phyloP scores from a whole-genome alignment of 2,329 filamentous ascomycete species.

The Verticillium dahliae region DNA sequence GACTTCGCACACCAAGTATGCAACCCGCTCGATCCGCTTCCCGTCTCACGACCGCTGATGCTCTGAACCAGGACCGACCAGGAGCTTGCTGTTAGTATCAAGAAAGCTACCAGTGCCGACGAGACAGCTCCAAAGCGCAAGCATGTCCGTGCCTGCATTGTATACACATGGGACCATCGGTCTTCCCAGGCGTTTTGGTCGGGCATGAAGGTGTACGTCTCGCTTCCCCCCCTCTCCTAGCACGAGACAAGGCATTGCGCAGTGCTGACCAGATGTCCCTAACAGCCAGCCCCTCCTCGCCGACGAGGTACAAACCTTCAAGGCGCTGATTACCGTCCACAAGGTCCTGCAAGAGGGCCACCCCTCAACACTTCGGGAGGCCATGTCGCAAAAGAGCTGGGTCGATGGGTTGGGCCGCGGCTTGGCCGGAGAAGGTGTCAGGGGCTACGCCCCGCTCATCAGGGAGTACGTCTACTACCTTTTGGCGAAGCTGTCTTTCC shows the following conservation, averaged over 20 bases:
- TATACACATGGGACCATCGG: slow-evolving; percentile 99
- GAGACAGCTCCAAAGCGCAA: slow-evolving; percentile 70
- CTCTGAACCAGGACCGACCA: slow-evolving; percentile 51
- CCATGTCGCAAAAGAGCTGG: slow-evolving; percentile 82
- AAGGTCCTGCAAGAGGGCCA: slow-evolving; percentile 97
- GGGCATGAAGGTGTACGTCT: slow-evolving; percentile 89
- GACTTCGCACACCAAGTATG: slow-evolving; percentile 12
- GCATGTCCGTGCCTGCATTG: slow-evolving; percentile 96
- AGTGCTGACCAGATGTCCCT: slow-evolving; percentile 1
- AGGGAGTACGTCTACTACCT: slow-evolving; percentile 96
- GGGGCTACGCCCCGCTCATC: slow-evolving; percentile 88
- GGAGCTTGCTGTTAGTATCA: slow-evolving; percentile 64
- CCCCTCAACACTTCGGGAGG: slow-evolving; percentile 78
- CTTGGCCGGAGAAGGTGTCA: slow-evolving; percentile 73
- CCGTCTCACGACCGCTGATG: slow-evolving; percentile 5
- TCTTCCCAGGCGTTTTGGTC: slow-evolving; percentile 93
- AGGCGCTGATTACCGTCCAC: slow-evolving; percentile 93
- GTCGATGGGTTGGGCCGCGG: slow-evolving; percentile 87
- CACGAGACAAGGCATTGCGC: not conserved
- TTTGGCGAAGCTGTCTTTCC: slow-evolving; percentile 91
- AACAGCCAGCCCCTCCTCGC: slow-evolving; percentile 89
- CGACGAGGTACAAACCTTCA: slow-evolving; percentile 98
- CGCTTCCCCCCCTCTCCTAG: not conserved
- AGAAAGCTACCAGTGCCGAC: slow-evolving; percentile 62
- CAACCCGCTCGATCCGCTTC: not conserved